Evolutionary conservation across 2,329 filamentous ascomycete genomes (phyloP).

Genomic region (Fusarium mexicanum): DNA sequence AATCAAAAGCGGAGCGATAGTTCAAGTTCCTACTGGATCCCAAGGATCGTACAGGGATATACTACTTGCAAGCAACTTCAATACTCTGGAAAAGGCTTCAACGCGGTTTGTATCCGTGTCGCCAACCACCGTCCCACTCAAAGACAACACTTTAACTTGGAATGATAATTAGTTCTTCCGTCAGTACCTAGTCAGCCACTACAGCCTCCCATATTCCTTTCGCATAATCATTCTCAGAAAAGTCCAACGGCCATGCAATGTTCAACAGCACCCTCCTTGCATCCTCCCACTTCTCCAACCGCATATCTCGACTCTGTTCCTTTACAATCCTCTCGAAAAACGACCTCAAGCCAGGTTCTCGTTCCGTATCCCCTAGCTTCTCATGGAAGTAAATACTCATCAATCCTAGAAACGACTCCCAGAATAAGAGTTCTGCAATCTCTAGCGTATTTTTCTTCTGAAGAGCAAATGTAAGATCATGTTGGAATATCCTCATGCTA

Average conservation of each 20-base stretch:
- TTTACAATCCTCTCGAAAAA: not conserved
- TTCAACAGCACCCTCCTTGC: not conserved
- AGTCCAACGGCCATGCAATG: not conserved
- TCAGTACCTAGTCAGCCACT: not conserved
- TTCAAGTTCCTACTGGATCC: fast-evolving
- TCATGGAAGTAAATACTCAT: not conserved
- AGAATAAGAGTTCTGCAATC: not conserved
- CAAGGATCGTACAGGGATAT: not conserved
- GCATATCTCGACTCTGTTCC: not conserved
- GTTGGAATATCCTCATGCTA: slow-evolving; percentile 3
- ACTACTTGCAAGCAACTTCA: fast-evolving
- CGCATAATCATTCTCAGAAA: not conserved
- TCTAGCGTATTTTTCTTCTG: not conserved
- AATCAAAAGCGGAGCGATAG: fast-evolving
- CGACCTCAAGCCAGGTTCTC: not conserved
- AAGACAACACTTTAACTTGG: not conserved
- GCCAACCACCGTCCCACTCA: too few species aligned
- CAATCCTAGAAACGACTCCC: not conserved
- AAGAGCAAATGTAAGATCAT: not conserved
- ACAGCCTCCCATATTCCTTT: not conserved
- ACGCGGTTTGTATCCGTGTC: not conserved
- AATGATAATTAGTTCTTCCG: not conserved
- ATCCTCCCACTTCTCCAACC: not conserved
- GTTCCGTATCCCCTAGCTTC: not conserved
- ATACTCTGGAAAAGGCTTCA: not conserved